These are phyloP conservation scores for Corymbia calophylla DNA, from an alignment of 441 rosid species.

Conservation along the genomic window DNA sequence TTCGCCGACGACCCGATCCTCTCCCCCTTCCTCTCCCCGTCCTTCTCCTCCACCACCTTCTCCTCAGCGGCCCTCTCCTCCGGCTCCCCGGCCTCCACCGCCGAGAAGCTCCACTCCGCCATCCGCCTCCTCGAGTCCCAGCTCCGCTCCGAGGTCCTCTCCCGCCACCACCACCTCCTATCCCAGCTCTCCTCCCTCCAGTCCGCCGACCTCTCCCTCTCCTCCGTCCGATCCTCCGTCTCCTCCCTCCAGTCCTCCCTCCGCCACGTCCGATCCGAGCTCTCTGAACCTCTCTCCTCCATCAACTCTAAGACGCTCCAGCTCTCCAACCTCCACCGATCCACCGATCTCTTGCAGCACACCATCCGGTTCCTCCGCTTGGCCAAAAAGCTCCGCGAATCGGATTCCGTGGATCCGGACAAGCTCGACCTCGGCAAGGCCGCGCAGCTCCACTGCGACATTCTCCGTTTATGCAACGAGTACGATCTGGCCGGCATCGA, in stretches of 20 bases:
- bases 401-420: constrained; percentile 52
- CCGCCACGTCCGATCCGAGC: constrained; percentile 73
- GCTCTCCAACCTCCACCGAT: constrained; percentile 61
- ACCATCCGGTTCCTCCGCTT: constrained; percentile 66
- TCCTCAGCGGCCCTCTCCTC: constrained; percentile 94
- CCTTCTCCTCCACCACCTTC: constrained; percentile 86
- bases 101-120: constrained; percentile 89
- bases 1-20: constrained; percentile 66
- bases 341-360: constrained; percentile 70
- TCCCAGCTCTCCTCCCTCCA: constrained; percentile 82
- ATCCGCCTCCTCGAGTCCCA: constrained; percentile 89
- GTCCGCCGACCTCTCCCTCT: constrained; percentile 81
- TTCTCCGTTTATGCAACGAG: constrained; percentile 65
- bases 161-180: constrained; percentile 81
- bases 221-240: constrained; percentile 75
- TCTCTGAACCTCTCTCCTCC: constrained; percentile 68
- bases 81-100: constrained; percentile 97
- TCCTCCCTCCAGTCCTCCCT: constrained; percentile 83
- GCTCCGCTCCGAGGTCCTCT: constrained; percentile 82
- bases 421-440: constrained; percentile 87
- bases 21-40: constrained; percentile 73
- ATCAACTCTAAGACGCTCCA: constrained; percentile 58
- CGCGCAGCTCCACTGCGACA: constrained; percentile 88
- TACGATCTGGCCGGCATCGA: constrained; percentile 69
- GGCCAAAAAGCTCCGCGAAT: constrained; percentile 78